These are phyloP conservation scores for Paradendryphiella salina DNA, from an alignment of 2,329 filamentous ascomycete genomes.

Conservation along the genomic window DNA sequence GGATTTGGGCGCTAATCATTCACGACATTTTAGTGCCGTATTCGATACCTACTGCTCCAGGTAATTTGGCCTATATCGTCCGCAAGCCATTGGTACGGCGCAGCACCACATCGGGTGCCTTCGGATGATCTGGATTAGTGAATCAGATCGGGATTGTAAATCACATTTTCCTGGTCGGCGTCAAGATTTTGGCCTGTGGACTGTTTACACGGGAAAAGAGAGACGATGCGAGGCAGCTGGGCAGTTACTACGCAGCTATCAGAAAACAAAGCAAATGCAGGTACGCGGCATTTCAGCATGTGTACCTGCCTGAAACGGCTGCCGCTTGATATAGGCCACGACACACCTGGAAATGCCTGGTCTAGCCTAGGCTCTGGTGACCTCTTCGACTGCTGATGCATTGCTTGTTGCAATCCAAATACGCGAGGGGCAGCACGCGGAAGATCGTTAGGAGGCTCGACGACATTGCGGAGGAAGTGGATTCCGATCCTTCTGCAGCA, in stretches of 20 bases:
- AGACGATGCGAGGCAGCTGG: background rate
- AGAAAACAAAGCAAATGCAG: background rate
- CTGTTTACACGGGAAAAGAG: background rate
- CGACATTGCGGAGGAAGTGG: background rate
- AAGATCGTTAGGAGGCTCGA: background rate
- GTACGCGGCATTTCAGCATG: background rate
- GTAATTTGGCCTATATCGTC: background rate
- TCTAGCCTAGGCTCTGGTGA: background rate
- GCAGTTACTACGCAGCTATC: background rate
- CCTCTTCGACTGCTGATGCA: background rate
- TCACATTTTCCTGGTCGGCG: background rate
- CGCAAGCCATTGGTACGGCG: background rate
- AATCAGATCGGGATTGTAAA: no score
- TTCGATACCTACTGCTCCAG: slow-evolving; percentile 15
- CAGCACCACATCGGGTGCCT: background rate
- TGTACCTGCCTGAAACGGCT: slow-evolving; percentile 1
- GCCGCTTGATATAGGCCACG: background rate
- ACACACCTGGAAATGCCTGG: background rate
- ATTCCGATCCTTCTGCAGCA: slow-evolving; percentile 2
- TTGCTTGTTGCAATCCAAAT: no score
- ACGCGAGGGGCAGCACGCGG: no score
- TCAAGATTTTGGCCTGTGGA: background rate
- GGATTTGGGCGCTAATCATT: slow-evolving; percentile 7
- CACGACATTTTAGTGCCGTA: slow-evolving; percentile 19
- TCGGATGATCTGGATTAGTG: no score